A percentile compares a stretch with the other conserved stretches of the same genome.
Evolutionary conservation across 768 basidiomycete genomes (phyloP).

Genomic region (Pulveroboletus sp.): DNA sequence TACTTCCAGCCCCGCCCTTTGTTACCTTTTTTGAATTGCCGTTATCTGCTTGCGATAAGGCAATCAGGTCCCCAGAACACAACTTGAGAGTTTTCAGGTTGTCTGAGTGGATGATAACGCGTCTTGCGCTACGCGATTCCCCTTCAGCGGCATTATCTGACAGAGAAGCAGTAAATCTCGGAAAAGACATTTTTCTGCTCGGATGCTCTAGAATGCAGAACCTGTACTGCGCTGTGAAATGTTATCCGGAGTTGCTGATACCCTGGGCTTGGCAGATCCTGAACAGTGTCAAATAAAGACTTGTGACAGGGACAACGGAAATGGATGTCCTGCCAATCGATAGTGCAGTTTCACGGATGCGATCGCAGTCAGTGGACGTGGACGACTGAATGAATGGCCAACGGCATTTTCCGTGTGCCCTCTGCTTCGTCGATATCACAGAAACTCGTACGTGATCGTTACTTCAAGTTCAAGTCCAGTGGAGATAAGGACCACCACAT

Average conservation of each 20-base stretch:
- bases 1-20: constrained; percentile 10
- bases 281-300: constrained; percentile 3
- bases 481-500: not conserved
- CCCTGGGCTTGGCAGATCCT: constrained; percentile 1
- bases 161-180: constrained; percentile 39
- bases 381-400: not conserved
- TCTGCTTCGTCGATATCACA: too few relatives aligned
- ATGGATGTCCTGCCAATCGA: not conserved
- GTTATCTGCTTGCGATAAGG: constrained; percentile 44
- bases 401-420: constrained; percentile 14
- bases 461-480: not conserved
- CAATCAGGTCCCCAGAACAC: constrained; percentile 68
- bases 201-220: not conserved
- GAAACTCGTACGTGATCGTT: not conserved
- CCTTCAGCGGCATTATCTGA: constrained; percentile 33
- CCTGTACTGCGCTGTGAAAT: not conserved
- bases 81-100: constrained; percentile 57
- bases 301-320: not conserved
- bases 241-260: not conserved
- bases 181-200: constrained; percentile 13
- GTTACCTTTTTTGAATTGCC: constrained; percentile 34
- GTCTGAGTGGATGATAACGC: constrained; percentile 63
- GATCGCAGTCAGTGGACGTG: constrained; percentile 12
- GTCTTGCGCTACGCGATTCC: constrained; percentile 53
- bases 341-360: constrained; percentile 3